Base-by-base conservation (phyloP, 805 yeast species). In the Metschnikowia borealis region DNA sequence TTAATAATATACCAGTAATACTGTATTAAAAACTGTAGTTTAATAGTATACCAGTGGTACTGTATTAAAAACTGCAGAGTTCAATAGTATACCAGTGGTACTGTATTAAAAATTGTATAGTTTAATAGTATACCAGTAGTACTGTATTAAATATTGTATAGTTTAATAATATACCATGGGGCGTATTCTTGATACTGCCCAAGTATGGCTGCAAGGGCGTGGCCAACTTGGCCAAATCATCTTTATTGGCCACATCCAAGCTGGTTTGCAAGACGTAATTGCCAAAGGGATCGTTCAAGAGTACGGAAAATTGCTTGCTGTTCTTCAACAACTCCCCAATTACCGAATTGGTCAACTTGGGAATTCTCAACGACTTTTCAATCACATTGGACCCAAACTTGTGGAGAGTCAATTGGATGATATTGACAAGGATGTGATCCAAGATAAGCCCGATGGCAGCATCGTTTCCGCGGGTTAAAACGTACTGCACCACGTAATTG, bases 401-500 rank as follows among this genome's bases (percentile, higher is more conserved):
- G 63, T 80, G 85, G 51, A 80, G 74, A n/a, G 82, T 77, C 54
- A 80, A 66, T 39, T 72, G 67, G 20, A 79, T 65, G 35, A 71
- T 62, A 55, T 72, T 65, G n/a, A 62, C 40, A 51, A 59, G 64
- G 42, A 72, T 68, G 51, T 70, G 75, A 41, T 66, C 62, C 54
- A 71, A 61, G 33, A 73, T 70, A 39, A 64, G 52, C 36, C 53
- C 59, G 34, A 71, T 64, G 33, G 72, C 65, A 31, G 53, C 58
- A 15, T 66, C 69, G 55, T 72, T 76, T 11, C 77, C 77, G 47
- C 81, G 73, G 2, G 79, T 71, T 55, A 87, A 73, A 20, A 94
- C 96, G 62, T 94, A 92, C 69, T 94, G 99, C 46, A 94, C 90
- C 46, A 94, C 98, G 67, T 94, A 94, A 67, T 94, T 94, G 34